Percentiles rank a stretch among this genome's conserved stretches.
Conservation (phyloP, 1,284 basidiomycete genomes). For the Naganishia albida region DNA sequence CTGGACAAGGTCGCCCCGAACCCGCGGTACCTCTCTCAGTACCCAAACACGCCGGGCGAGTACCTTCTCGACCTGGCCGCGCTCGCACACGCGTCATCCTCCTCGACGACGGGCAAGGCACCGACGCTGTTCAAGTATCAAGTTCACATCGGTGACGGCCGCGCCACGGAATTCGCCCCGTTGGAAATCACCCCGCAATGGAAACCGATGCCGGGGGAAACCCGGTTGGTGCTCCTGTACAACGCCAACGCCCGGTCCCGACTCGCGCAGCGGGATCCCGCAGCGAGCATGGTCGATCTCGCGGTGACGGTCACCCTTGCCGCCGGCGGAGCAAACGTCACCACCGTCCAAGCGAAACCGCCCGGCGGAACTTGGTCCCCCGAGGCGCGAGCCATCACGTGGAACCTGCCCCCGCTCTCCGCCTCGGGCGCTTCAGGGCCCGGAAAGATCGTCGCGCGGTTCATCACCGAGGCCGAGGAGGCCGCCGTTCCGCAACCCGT, state of each 20-base stretch:
- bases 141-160: constrained; percentile 52
- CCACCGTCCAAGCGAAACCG: constrained; percentile 59
- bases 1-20: constrained; percentile 60
- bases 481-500: constrained; percentile 48
- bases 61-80: constrained; percentile 56
- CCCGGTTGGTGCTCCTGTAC: constrained; percentile 58
- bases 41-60: constrained; percentile 54
- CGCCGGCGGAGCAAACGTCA: constrained; percentile 48
- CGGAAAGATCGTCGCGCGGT: constrained; percentile 57
- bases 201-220: constrained; percentile 57
- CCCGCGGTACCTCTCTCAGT: constrained; percentile 55
- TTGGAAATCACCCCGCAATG: constrained; percentile 57
- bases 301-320: constrained; percentile 48
- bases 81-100: constrained; percentile 38
- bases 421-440: constrained; percentile 33
- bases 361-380: constrained; percentile 52
- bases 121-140: constrained; percentile 59
- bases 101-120: constrained; percentile 39
- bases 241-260: constrained; percentile 39
- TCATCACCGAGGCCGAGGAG: constrained; percentile 48
- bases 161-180: constrained; percentile 50
- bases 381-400: constrained; percentile 51
- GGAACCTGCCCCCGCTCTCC: constrained; percentile 49
- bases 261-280: constrained; percentile 35
- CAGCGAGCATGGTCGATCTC: constrained; percentile 7